Conservation (phyloP, 179 eudicot species). For the Monotropa hypopitys region DNA sequence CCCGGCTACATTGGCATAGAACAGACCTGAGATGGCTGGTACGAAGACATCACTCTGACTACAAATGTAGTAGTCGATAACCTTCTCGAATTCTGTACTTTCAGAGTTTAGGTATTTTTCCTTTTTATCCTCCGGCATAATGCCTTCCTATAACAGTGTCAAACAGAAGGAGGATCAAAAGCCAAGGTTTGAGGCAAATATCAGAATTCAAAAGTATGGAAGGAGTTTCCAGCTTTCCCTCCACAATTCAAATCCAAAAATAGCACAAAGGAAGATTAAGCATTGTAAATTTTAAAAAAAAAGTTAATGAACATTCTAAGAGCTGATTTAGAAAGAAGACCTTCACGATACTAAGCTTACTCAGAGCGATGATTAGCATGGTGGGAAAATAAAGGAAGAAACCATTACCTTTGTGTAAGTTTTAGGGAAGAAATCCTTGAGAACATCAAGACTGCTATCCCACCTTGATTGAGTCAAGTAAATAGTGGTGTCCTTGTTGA, state of each 20-base stretch:
- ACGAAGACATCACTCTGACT: constrained; percentile 72
- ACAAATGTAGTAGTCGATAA: constrained; percentile 67
- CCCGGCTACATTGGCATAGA: constrained; percentile 83
- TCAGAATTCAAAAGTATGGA: neutral
- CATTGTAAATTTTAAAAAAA: neutral
- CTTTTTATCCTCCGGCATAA: constrained; percentile 77
- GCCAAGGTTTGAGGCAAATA: neutral
- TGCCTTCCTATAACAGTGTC: constrained; percentile 52
- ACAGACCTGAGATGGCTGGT: constrained; percentile 77
- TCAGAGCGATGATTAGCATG: neutral
- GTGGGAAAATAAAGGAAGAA: neutral
- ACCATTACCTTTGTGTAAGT: constrained; percentile 83
- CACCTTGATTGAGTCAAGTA: constrained; percentile 92
- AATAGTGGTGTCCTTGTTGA: constrained; percentile 66
- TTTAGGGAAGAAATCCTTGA: constrained; percentile 83
- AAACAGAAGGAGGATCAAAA: constrained; percentile 3
- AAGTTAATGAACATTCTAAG: neutral
- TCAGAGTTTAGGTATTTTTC: constrained; percentile 50
- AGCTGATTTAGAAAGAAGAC: neutral
- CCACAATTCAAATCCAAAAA: neutral
- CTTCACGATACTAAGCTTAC: neutral
- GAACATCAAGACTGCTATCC: constrained; percentile 69
- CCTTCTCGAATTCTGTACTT: constrained; percentile 60
- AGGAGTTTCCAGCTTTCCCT: neutral
- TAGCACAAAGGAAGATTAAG: neutral